Conservation (phyloP, 2,329 filamentous ascomycete genomes). For the Sporothrix dimorphospora region DNA sequence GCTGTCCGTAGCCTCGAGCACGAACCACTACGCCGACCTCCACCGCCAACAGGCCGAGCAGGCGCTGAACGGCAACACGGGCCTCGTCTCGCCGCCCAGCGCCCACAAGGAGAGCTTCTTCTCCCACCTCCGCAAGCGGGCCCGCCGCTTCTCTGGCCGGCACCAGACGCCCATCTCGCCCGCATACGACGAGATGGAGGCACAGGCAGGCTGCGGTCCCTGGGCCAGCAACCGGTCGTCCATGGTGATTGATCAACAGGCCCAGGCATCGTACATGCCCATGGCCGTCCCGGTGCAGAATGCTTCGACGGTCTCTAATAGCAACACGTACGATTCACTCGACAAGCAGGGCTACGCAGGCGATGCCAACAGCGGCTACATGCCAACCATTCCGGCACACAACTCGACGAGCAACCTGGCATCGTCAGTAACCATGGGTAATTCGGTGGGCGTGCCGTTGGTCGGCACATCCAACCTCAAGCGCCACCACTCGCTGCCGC, state of each 20-base stretch:
- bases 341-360: conserved; percentile 51
- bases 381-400: conserved; percentile 55
- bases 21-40: conserved; percentile 88
- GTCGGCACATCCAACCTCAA: conserved; percentile 58
- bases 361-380: conserved; percentile 35
- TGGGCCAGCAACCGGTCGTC: conserved; percentile 88
- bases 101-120: conserved; percentile 96
- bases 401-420: conserved; percentile 47
- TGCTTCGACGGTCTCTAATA: conserved; percentile 55
- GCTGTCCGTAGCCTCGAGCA: conserved; percentile 86
- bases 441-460: conserved; percentile 3
- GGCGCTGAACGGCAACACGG: conserved; percentile 80
- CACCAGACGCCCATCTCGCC: conserved; percentile 82
- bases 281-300: conserved; percentile 40
- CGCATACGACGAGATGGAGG: conserved; percentile 82
- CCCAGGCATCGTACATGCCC: conserved; percentile 30
- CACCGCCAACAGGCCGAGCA: conserved; percentile 91
- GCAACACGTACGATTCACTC: conserved; percentile 62
- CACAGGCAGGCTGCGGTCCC: conserved; percentile 87
- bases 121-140: conserved; percentile 92
- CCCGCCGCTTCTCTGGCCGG: conserved; percentile 86
- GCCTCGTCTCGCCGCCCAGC: conserved; percentile 73
- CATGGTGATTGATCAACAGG: conserved; percentile 69
- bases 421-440: conserved; percentile 34
- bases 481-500: conserved; percentile 66